Conservation (phyloP, 1,139 yeast species). For the Saccharomyces hybrid region DNA sequence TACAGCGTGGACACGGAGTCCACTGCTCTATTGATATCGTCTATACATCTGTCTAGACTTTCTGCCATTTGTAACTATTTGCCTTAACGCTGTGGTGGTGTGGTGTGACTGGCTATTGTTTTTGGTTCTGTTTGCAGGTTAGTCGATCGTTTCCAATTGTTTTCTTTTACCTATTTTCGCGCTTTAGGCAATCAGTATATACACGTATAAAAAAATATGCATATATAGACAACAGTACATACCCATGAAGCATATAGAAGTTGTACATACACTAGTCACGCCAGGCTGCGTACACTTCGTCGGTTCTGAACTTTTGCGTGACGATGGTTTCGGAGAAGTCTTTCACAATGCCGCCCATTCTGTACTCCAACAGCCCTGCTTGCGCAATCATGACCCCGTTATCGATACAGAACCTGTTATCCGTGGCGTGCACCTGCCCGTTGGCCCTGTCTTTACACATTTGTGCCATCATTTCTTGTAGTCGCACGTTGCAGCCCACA, state of each 20-base stretch:
- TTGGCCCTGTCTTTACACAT: conserved; percentile 81
- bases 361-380: conserved; percentile 81
- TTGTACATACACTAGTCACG: conserved; percentile 37
- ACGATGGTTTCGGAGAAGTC: conserved; percentile 68
- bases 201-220: no score
- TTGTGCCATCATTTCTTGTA: conserved; percentile 91
- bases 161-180: not conserved
- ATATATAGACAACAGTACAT: no score
- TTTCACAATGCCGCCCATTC: conserved; percentile 63
- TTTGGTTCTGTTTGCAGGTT: no score
- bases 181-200: not conserved
- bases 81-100: no score
- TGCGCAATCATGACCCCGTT: conserved; percentile 99
- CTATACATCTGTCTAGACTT: conserved; percentile 22
- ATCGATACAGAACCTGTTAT: conserved; percentile 92
- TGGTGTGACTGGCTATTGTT: no score
- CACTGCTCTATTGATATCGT: conserved; percentile 23
- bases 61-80: conserved; percentile 18
- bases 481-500: conserved; percentile 85
- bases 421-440: conserved; percentile 87
- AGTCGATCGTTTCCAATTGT: not conserved
- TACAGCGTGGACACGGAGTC: conserved; percentile 26
- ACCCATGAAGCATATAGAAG: no score
- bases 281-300: conserved; percentile 88
- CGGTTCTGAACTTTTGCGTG: conserved; percentile 89